Base-by-base conservation (phyloP, 257 asterid species). In the Eucommia ulmoides region DNA sequence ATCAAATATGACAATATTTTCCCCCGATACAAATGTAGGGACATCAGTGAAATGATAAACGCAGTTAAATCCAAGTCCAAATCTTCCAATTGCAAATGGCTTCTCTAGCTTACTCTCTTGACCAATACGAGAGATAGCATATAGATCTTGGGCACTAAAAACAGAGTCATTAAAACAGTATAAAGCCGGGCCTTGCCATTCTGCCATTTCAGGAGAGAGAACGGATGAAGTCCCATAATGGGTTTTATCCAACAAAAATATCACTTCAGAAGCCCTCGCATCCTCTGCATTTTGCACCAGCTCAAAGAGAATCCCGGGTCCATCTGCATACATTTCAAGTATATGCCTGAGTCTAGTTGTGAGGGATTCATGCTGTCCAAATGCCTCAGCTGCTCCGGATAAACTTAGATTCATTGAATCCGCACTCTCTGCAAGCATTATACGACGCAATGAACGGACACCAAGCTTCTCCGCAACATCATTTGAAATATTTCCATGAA, bases 141-240 rank as follows among this genome's bases (percentile, higher is more conserved):
- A 88, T 42, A 88, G 75, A 81, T 88, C 97, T 67, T 88, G 97
- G 41, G 97, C 72, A 67, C 81, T 88, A 63, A 88, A 88, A 68
- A 88, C 80, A 60, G 97, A 88, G 67, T 88, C 94, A 38, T 88
- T 88, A 66, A 82, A 84, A 74, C 97, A 88, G 71, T 88, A 88
- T 72, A 88, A 69, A 63, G 95, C 95, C 49, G 97, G 97, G 45
- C 97, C 97, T 66, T 88, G 97, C 97, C 97, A 88, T 61, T 88
- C 94, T 47, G 94, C 93, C 97, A 88, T 88, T 72, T 88, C 97
- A 55, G 94, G 97, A 52, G 97, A 84, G 54, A 88, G 95, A 66
- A 88, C 78, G 55, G 97, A 88, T 50, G 95, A 76, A 29, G 80
- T 79, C 60, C 95, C 95, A 72, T 88, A 82, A 29, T 82, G 83